phyloP scores from a whole-genome alignment of 257 asterid genomes.

The Lantana camara region DNA sequence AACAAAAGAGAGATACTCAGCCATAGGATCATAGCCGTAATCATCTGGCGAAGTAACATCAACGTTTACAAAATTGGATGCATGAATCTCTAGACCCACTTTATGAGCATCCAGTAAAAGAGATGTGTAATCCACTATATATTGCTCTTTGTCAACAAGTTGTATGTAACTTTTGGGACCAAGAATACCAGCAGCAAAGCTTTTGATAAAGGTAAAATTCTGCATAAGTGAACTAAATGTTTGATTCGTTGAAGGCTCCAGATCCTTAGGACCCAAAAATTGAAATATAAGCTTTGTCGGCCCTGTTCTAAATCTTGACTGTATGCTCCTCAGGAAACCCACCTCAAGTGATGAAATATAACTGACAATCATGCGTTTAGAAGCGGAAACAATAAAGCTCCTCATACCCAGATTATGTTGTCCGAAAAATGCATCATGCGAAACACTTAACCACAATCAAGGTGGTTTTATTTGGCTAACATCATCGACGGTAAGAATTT shows the following conservation, averaged over 20 bases:
- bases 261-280: conserved; percentile 41
- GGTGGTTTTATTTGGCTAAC: conserved; percentile 36
- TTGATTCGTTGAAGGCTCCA: conserved; percentile 71
- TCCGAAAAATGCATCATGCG: conserved; percentile 68
- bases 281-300: conserved; percentile 64
- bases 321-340: conserved; percentile 58
- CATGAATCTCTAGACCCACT: conserved; percentile 68
- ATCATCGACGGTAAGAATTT: conserved; percentile 47
- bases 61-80: conserved; percentile 57
- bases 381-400: conserved; percentile 48
- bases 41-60: conserved; percentile 48
- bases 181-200: conserved; percentile 77
- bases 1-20: conserved; percentile 63
- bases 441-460: conserved; percentile 66
- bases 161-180: conserved; percentile 70
- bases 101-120: conserved; percentile 71
- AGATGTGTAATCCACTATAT: conserved; percentile 50
- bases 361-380: conserved; percentile 42
- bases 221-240: conserved; percentile 54
- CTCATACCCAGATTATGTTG: conserved; percentile 72
- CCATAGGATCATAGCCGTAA: conserved; percentile 71
- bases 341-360: conserved; percentile 84
- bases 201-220: conserved; percentile 62
- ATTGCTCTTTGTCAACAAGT: conserved; percentile 45
- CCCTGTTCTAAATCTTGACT: conserved; percentile 44